These are phyloP conservation scores for Glaciozyma antarctica DNA, from an alignment of 768 basidiomycete species.

Conservation along the genomic window DNA sequence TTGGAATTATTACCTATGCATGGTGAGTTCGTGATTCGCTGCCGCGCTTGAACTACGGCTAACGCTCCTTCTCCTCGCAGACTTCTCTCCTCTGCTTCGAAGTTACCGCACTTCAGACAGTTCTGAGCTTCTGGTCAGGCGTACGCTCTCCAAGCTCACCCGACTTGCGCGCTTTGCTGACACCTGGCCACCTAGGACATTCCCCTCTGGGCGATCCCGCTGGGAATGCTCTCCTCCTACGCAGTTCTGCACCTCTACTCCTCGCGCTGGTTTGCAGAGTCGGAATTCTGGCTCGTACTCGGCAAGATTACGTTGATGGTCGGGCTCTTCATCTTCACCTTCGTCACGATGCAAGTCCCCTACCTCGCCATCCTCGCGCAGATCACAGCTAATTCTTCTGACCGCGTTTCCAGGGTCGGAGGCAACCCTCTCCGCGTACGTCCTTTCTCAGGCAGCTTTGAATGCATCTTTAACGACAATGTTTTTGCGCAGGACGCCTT, in stretches of 20 bases:
- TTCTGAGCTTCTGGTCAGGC: not conserved
- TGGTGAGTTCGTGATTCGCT: constrained; percentile 26
- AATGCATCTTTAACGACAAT: no score
- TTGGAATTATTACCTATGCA: constrained; percentile 36
- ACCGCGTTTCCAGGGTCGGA: not conserved
- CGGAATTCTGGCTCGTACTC: not conserved
- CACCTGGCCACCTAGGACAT: not conserved
- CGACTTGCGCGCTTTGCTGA: no score
- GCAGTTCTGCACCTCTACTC: not conserved
- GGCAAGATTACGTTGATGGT: not conserved
- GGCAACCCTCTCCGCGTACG: not conserved
- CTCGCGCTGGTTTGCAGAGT: not conserved
- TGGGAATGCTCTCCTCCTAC: not conserved
- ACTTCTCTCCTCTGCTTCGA: constrained; percentile 41
- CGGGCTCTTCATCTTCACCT: not conserved
- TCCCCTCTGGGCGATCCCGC: not conserved
- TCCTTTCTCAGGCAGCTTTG: no score
- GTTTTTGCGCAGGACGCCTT: not conserved
- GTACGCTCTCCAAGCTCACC: no score
- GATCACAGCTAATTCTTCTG: no score
- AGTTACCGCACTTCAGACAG: not conserved
- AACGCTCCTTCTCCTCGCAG: no score
- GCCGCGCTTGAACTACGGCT: no score
- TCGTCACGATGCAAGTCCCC: not conserved
- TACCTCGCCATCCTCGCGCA: no score